Base-by-base conservation (phyloP, 169 alveolate genomes). In the Neospora caninum region DNA sequence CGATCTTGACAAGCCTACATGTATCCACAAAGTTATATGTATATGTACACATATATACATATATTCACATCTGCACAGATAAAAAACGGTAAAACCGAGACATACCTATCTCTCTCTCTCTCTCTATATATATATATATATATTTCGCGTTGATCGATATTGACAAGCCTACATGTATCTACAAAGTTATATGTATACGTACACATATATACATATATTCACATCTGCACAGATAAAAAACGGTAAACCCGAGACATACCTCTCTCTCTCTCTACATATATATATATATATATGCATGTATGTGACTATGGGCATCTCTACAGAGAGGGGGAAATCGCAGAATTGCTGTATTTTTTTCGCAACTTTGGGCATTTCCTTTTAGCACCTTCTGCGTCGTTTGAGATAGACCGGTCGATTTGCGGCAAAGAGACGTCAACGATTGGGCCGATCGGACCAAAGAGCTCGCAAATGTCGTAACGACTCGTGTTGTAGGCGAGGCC, bases 401-500 rank as follows among this genome's bases (percentile, higher is more conserved):
- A 89, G 39, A 91, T 91, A 29, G 89, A 41, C 13, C 94, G 36
- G 39, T 91, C 94, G 10, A 91, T 88, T 53, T 91, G 94, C 64
- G 94, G 94, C 39, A 91, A 31, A 0, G 64, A 16, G 41, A 91
- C 70, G 53, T 84, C 53, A 34, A 69, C 82, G 36, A 91, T 91
- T 10, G 80, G 80, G 34, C 94, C 94, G 13, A 91, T 39, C 34
- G 80, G 88, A 20, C 88, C 94, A 34, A 91, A 91, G 42, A 91
- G 70, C 36, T 91, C 94, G 80, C 94, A 91, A 4, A 91, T 31
- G 88, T 91, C 94, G 89, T 91, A 73, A 38, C 94, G 88, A 38
- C 94, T 91, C 16, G 94, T 91, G 94, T 86, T 91, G 94, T 91
- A 91, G 38, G 94, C 94, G 34, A 91, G 88, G 82, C 94, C 94